Base-by-base conservation (phyloP, 2,329 filamentous ascomycete genomes). In the Aspergillus fructus region DNA sequence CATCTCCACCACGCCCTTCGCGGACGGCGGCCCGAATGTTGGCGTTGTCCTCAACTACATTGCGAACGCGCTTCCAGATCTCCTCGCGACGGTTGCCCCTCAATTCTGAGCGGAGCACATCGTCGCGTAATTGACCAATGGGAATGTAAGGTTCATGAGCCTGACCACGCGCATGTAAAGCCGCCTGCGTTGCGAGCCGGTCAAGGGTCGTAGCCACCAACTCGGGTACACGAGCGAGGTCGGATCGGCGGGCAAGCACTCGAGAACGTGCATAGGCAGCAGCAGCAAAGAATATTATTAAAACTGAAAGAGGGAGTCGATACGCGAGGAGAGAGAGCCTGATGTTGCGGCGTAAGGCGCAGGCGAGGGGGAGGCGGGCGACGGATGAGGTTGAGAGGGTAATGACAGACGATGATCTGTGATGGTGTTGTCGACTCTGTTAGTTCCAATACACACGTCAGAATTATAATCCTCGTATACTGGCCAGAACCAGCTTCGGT, bases 11-110 rank as follows among this genome's bases (percentile, higher is more conserved):
- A 74, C 80, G 79, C 64, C 75, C 75, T 68, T 85, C 85, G 75
- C 83, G 89, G 78, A 79, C 92, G 77, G 83, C 93, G 75, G 76
- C 90, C 42, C 94, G 84, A 15, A 99, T 89, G 69, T 99, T 99
- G 59, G 90, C 89, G 73, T 99, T 99, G 74, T 88, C 87, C 75
- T 99, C 94, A 1, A 99, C 93, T 52, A 97, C 89, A 51, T 81
- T 85, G 64, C 86, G 84, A 19, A 99, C 94, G 49, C 86, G 85
- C 62, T 86, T 83, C 94, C 96, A 99, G 50, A 99, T 80, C 55
- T 85, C 84, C 69, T 94, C 89, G 39, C 94, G 83, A 66, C 92
- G 85, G 8, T 82, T 81, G 19, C 93, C 82, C 3, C 85, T 88
- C 72, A 97, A 91, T 60, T 96, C 87, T 27, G 89, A 85, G 19